phyloP scores from a whole-genome alignment of 2,329 filamentous ascomycete species.

The Lachnellula arida region DNA sequence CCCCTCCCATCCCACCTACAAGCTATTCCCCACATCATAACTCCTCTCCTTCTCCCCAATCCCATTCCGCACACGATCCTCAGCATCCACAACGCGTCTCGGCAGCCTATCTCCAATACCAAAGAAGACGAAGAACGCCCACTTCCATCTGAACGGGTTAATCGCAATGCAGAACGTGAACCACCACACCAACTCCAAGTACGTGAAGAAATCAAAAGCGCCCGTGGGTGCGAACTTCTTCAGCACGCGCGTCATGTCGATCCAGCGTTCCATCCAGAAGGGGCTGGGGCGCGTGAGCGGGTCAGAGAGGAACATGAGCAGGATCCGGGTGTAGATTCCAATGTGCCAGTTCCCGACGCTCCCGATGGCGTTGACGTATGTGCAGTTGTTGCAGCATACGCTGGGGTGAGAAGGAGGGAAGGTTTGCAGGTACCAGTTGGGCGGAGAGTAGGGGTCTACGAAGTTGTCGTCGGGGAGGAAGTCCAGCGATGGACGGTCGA shows the following conservation, averaged over 20 bases:
- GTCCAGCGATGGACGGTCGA: conserved; percentile 64
- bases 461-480: conserved; percentile 75
- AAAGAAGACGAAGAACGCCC: conserved; percentile 77
- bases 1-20: conserved; percentile 7
- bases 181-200: conserved; percentile 81
- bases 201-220: conserved; percentile 88
- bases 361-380: conserved; percentile 75
- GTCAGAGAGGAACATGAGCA: conserved; percentile 82
- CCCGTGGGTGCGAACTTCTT: conserved; percentile 66
- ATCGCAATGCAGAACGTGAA: conserved; percentile 72
- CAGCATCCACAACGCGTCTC: conserved; percentile 58
- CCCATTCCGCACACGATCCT: conserved; percentile 56
- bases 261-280: conserved; percentile 79
- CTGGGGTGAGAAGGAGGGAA: conserved; percentile 72
- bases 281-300: conserved; percentile 67
- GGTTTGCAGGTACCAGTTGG: conserved; percentile 85
- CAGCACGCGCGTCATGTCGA: conserved; percentile 72
- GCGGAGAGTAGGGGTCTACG: conserved; percentile 66
- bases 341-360: conserved; percentile 86
- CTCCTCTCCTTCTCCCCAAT: conserved; percentile 37
- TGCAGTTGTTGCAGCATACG: conserved; percentile 77
- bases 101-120: conserved; percentile 67
- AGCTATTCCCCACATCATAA: conserved; percentile 25
- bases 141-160: conserved; percentile 89
- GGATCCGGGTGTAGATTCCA: conserved; percentile 79